phyloP scores from a whole-genome alignment of 1,284 basidiomycete species.

The Psilocybe mexicana region DNA sequence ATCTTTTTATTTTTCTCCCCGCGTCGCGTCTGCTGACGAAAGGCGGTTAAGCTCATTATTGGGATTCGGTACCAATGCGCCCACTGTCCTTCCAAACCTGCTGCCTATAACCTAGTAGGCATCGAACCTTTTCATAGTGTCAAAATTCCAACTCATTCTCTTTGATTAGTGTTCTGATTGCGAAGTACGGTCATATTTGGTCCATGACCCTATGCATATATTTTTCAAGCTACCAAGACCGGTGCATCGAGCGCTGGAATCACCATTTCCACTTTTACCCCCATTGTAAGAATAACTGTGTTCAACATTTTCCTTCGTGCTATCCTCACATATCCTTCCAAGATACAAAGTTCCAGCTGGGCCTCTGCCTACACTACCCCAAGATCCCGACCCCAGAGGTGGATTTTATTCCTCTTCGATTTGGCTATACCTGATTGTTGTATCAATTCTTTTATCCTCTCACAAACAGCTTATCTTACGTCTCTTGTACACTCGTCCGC shows the following conservation, averaged over 20 bases:
- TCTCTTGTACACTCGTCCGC: constrained; percentile 66
- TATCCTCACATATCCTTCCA: constrained; percentile 11
- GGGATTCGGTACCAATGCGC: constrained; percentile 79
- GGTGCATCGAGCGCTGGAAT: constrained; percentile 69
- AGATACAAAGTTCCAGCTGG: constrained; percentile 75
- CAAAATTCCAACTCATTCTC: constrained; percentile 5
- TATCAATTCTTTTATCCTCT: background rate
- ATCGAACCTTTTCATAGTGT: background rate
- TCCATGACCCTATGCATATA: constrained; percentile 82
- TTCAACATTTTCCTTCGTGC: background rate
- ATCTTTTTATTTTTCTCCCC: background rate
- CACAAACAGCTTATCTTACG: constrained; percentile 62
- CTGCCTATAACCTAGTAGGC: constrained; percentile 64
- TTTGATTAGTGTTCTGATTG: constrained; percentile 69
- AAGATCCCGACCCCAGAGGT: constrained; percentile 61
- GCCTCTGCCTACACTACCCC: constrained; percentile 41
- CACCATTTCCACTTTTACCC: constrained; percentile 62
- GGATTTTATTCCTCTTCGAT: constrained; percentile 2
- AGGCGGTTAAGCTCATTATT: constrained; percentile 51
- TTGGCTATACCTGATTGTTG: background rate
- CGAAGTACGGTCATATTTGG: constrained; percentile 71
- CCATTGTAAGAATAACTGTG: constrained; percentile 48
- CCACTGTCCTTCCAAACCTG: constrained; percentile 66
- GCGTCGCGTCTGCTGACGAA: background rate
- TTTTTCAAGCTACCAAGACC: constrained; percentile 86